Percentiles rank a stretch among this genome's conserved stretches.
Evolutionary conservation across 2,329 filamentous ascomycete genomes (phyloP).

Genomic region (Drechslerella stenobrocha): DNA sequence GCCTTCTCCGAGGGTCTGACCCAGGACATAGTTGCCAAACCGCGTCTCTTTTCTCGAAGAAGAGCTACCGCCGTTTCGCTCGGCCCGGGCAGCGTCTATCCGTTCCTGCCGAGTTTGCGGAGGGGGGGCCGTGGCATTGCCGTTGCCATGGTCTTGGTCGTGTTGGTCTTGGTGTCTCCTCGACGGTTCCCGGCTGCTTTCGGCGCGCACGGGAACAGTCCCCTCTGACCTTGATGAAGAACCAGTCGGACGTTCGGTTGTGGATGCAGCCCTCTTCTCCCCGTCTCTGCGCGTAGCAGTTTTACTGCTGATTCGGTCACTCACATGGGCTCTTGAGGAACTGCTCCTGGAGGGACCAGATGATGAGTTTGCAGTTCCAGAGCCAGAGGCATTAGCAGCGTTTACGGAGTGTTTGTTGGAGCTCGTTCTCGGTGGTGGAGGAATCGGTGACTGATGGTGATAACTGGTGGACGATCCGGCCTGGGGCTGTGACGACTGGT

Average conservation of each 20-base stretch:
- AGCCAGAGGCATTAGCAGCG: conserved; percentile 28
- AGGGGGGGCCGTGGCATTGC: conserved; percentile 5
- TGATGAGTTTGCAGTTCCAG: conserved; percentile 31
- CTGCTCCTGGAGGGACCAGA: conserved; percentile 17
- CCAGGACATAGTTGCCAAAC: conserved; percentile 93
- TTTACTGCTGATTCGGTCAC: conserved; percentile 26
- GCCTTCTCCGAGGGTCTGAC: conserved; percentile 93
- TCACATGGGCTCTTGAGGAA: conserved; percentile 29
- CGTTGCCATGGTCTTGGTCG: conserved; percentile 26
- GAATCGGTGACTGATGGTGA: conserved; percentile 46
- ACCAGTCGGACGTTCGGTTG: conserved; percentile 16
- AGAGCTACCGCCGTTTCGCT: conserved; percentile 23
- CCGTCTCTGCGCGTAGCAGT: conserved; percentile 30
- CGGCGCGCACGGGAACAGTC: conserved; percentile 40
- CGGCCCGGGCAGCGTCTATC: conserved; percentile 38
- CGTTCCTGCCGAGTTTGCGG: conserved; percentile 39
- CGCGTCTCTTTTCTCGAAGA: conserved; percentile 69
- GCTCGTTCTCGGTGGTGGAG: conserved; percentile 40
- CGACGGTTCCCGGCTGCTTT: conserved; percentile 40
- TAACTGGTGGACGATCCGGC: conserved; percentile 45
- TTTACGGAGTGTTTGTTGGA: conserved; percentile 39
- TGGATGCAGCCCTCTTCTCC: conserved; percentile 41
- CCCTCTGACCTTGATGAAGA: conserved; percentile 37
- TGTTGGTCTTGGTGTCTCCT: conserved; percentile 21
- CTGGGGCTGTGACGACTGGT: conserved; percentile 28